Evolutionary conservation across 176 grass and related monocot species (phyloP).

Genomic region (Oryza punctata): DNA sequence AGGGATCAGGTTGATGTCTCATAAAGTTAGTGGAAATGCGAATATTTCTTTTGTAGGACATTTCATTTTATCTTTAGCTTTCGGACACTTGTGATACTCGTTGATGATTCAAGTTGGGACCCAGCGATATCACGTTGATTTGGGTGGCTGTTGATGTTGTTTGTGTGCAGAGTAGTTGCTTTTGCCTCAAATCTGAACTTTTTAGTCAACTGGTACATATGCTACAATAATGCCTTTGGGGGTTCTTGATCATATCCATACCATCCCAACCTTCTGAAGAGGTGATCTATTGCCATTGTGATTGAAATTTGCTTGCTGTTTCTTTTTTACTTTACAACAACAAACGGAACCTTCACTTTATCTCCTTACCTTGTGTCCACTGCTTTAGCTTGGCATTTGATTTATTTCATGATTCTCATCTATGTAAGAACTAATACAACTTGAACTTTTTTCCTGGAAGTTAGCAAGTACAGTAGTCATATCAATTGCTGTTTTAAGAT

Average conservation of each 20-base stretch:
- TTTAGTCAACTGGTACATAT: neutral
- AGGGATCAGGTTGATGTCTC: neutral
- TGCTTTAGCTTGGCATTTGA: neutral
- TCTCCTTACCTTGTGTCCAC: neutral
- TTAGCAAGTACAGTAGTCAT: neutral
- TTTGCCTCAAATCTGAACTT: neutral
- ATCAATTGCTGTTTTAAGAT: neutral
- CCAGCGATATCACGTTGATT: neutral
- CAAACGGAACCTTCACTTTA: neutral
- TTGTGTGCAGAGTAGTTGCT: neutral
- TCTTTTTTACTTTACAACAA: neutral
- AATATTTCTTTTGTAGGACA: neutral
- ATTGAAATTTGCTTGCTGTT: neutral
- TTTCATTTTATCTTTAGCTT: neutral
- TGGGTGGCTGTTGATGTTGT: neutral
- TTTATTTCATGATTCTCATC: neutral
- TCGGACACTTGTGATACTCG: neutral
- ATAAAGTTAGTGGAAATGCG: slow-evolving; percentile 34
- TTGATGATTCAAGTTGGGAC: neutral
- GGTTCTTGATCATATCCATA: neutral
- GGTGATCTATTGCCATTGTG: neutral
- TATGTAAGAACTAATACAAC: neutral
- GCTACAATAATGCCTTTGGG: neutral
- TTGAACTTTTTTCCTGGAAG: neutral
- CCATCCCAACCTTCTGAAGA: neutral